Evolutionary conservation across 495 filamentous ascomycete species (phyloP).

Genomic region (Penicillium atrosanguineum): DNA sequence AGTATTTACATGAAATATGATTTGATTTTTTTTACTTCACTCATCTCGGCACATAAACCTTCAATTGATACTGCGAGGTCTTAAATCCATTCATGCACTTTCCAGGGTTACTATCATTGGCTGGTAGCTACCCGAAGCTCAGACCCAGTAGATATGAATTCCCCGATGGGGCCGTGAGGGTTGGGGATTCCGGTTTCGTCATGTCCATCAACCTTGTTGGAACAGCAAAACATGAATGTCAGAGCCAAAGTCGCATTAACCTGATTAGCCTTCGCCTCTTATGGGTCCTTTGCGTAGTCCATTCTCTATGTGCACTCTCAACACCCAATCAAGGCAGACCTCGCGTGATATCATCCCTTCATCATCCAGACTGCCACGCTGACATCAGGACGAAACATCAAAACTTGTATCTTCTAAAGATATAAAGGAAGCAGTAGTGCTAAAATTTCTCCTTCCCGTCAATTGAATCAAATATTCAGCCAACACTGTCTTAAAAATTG

Average conservation of each 20-base stretch:
- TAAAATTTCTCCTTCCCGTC: neutral
- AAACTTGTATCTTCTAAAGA: neutral
- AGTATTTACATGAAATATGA: constrained; percentile 10
- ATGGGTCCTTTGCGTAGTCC: neutral
- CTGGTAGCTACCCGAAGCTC: neutral
- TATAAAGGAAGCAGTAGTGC: neutral
- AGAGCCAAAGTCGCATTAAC: neutral
- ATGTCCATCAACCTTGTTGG: neutral
- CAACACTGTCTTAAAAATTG: neutral
- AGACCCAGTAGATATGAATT: no score
- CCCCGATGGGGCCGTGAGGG: neutral
- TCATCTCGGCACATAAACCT: no score
- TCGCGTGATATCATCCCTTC: constrained; percentile 29
- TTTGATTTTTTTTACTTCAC: neutral
- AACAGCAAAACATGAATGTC: neutral
- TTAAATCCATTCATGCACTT: no score
- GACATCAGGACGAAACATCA: constrained; percentile 20
- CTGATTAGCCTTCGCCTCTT: neutral
- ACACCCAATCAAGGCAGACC: constrained; percentile 7
- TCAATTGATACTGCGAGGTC: no score
- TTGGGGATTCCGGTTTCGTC: neutral
- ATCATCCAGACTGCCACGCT: constrained; percentile 19
- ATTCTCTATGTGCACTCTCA: constrained; percentile 1
- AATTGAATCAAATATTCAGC: neutral
- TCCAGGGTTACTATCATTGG: neutral